Base-by-base conservation (phyloP, 306 rosid genomes). In the Quercus aquifolioides region DNA sequence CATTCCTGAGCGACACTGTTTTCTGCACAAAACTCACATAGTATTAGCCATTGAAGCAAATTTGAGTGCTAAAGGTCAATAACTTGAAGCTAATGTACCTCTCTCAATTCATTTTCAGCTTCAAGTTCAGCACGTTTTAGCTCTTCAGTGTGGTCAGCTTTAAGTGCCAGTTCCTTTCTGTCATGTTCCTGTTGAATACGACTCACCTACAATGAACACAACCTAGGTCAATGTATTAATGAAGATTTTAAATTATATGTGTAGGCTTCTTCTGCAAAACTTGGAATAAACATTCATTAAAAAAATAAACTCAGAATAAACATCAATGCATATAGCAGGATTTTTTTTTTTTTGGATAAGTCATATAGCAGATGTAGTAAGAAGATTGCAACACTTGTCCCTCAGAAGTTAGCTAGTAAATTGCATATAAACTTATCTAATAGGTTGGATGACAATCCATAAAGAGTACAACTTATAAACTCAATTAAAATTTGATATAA, bases 51-150 rank as follows among this genome's bases (percentile, higher is more conserved):
- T 23, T 15, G 79, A 86, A 72, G 73, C 46, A 77, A 71, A 76
- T 35, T 59, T 26, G 57, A 23, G 7, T 58, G 19, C 55, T 28
- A 63, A 7, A 69, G 30, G 52, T 58, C 1, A 60, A n/a, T 18
- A 67, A 68, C 28, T 19, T 35, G 52, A 81, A 73, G 54, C 55
- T 71, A 30, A 72, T 74, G 59, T 69, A 91, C 97, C 97, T 93
- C 95, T 91, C 90, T 90, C 74, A 95, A 68, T 79, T 90, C 92
- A 71, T 84, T 88, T 79, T 95, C 99, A 84, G 94, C 91, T 73
- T 82, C 89, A 75, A 86, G 87, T 82, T 87, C 91, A 73, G 83
- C 71, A 74, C 78, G 89, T 78, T 90, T 87, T 74, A 91, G 85
- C 86, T 84, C 90, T 73, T 93, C 91, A 55, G 26, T 75, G 74